Base-by-base conservation (phyloP, 2,329 filamentous ascomycete genomes). In the Talaromyces sp. region DNA sequence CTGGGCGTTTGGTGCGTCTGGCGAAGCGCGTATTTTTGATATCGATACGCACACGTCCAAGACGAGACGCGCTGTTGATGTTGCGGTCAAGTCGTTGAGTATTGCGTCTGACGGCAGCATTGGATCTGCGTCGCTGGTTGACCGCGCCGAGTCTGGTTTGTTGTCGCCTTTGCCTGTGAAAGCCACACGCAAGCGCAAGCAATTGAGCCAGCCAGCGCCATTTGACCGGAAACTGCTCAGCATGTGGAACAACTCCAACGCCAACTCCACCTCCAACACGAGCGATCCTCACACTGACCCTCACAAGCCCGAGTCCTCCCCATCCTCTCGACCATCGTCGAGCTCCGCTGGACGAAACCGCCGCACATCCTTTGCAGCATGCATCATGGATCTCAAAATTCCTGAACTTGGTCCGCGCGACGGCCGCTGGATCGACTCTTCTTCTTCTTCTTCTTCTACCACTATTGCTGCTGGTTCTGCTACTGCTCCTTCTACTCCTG, bases 1-100 rank as follows among this genome's bases (percentile, higher is more conserved):
- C n/a, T 85, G 82, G 80, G 81, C 79, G 0, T 83, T 85, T 64
- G 71, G 74, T 17, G 70, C 72, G 1, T 67, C 75, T 38, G 79
- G 80, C 0, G 69, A 75, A 61, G 79, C 79, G 3, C 75, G 70
- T 6, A 74, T 77, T 7, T 83, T 81, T 74, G 76, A 80, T 57
- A 67, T 84, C 5, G 74, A 77, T 60, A 74, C 68, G 0, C 65
- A 65, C 52, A 67, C 67, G 0, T 66, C 67, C 2, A 38, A 54
- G 10, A 56, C 63, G 7, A 63, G 63, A 14, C 27, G 26, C 8
- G 26, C 53, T 8, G 43, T 63, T 3, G 63, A 66, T n/a, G 59
- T 66, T 8, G 65, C 67, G 7, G 69, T 66, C 59, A 69, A 67
- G 52, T 61, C 64, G 3, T 55, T 70, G 12, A 64, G 62, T 17